These are phyloP conservation scores for Termitomyces titanicus DNA, from an alignment of 768 basidiomycete genomes.

Conservation along the genomic window DNA sequence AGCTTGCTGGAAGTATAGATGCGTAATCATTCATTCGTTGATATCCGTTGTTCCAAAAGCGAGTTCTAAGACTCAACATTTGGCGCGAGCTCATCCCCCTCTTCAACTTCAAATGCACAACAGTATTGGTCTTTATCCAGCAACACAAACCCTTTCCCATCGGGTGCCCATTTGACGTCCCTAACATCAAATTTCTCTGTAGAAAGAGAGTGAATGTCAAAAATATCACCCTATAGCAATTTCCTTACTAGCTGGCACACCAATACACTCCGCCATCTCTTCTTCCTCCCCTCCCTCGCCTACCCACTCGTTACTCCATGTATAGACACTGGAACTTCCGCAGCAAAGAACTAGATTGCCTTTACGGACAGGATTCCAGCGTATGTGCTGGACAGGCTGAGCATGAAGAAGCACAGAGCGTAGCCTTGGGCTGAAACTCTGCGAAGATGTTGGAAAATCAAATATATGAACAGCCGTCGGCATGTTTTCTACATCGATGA, in stretches of 20 bases:
- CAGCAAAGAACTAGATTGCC: constrained; percentile 68
- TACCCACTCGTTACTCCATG: constrained; percentile 84
- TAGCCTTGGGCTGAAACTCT: constrained; percentile 56
- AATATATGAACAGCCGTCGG: constrained; percentile 68
- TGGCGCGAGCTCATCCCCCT: constrained; percentile 20
- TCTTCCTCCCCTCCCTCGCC: constrained; percentile 52
- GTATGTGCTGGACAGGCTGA: constrained; percentile 57
- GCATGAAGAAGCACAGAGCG: constrained; percentile 67
- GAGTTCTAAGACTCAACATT: no score
- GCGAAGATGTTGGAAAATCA: constrained; percentile 60
- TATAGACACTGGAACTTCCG: constrained; percentile 63
- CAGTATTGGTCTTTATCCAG: constrained; percentile 80
- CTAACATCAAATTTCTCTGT: constrained; percentile 68
- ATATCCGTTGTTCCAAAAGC: no score
- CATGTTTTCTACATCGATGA: constrained; percentile 44
- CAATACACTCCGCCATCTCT: constrained; percentile 89
- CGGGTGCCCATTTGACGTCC: constrained; percentile 78
- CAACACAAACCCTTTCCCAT: constrained; percentile 78
- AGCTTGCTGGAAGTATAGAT: no score
- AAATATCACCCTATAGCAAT: constrained; percentile 5
- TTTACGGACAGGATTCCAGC: constrained; percentile 85
- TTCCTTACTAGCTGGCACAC: constrained; percentile 79
- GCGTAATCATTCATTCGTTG: no score
- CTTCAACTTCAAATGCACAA: constrained; percentile 79
- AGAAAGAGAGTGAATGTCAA: constrained; percentile 8